Conservation (phyloP, 129 eudicot genomes). For the Tanacetum coccineum region DNA sequence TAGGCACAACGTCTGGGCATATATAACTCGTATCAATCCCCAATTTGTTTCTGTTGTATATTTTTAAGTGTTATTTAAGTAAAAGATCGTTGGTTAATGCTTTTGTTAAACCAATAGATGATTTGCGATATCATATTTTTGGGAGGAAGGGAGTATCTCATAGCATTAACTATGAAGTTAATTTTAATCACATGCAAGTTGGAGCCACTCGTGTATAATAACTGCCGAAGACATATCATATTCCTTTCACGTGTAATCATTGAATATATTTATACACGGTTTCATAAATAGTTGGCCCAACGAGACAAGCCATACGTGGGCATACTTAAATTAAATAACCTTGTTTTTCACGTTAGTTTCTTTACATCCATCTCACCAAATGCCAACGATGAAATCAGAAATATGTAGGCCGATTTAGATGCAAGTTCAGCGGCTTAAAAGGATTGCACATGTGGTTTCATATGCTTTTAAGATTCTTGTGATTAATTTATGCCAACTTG, state of each 20-base stretch:
- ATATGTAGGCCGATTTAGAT: constrained; percentile 29
- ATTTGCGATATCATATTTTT: neutral
- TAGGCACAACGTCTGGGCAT: no score
- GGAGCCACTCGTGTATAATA: constrained; percentile 18
- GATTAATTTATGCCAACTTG: constrained; percentile 19
- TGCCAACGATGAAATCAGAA: constrained; percentile 26
- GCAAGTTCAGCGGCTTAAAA: constrained; percentile 26
- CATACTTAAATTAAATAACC: constrained; percentile 14
- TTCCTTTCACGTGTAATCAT: constrained; percentile 18
- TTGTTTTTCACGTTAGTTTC: constrained; percentile 32
- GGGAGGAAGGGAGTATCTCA: constrained; percentile 1
- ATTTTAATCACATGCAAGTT: neutral
- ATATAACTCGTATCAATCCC: no score
- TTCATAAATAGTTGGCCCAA: neutral
- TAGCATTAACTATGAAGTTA: neutral
- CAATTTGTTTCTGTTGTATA: no score
- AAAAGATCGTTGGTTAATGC: no score
- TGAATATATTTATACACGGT: constrained; percentile 12
- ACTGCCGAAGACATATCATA: constrained; percentile 13
- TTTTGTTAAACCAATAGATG: no score
- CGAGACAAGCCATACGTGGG: constrained; percentile 32
- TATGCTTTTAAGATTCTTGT: constrained; percentile 22
- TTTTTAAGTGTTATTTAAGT: no score
- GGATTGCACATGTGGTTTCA: constrained; percentile 31
- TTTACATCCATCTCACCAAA: constrained; percentile 30